Conservation (phyloP, 2,329 filamentous ascomycete species). For the Claviceps capensis region DNA sequence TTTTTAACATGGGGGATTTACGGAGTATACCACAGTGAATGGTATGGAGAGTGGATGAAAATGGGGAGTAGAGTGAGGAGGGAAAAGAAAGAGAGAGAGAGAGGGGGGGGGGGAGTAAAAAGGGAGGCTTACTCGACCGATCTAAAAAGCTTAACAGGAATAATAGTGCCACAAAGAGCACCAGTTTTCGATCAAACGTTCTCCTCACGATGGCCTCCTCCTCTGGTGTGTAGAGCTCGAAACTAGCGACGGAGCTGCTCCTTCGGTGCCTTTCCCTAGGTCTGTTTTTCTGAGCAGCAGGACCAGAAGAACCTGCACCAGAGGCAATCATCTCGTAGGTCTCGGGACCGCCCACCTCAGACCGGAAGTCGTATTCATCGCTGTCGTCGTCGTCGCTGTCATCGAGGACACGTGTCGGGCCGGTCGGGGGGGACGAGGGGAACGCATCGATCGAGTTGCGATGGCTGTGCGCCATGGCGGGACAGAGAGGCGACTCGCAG, state of each 20-base stretch:
- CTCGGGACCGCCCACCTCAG: conserved; percentile 17
- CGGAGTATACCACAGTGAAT: no score
- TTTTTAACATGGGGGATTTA: no score
- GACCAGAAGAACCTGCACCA: neutral
- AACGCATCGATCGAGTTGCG: conserved; percentile 13
- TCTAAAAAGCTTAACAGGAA: conserved; percentile 82
- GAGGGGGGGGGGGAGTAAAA: neutral
- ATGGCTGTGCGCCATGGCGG: conserved; percentile 11
- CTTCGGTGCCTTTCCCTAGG: neutral
- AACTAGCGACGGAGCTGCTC: conserved; percentile 22
- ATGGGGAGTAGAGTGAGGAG: neutral
- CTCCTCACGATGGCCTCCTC: conserved; percentile 60
- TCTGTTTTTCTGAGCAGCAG: conserved; percentile 1
- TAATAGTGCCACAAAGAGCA: conserved; percentile 67
- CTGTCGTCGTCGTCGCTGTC: conserved; percentile 17
- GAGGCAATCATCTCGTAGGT: conserved; percentile 21
- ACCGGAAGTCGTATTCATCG: conserved; percentile 18
- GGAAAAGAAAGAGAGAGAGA: neutral
- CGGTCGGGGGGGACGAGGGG: conserved; percentile 27
- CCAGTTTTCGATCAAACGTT: conserved; percentile 66
- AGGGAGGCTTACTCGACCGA: conserved; percentile 53
- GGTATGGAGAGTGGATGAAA: neutral
- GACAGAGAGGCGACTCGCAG: neutral
- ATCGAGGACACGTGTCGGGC: conserved; percentile 22
- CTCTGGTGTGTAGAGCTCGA: conserved; percentile 39